Base-by-base conservation (phyloP, 1,284 basidiomycete species). In the Microbotryum saponariae region DNA sequence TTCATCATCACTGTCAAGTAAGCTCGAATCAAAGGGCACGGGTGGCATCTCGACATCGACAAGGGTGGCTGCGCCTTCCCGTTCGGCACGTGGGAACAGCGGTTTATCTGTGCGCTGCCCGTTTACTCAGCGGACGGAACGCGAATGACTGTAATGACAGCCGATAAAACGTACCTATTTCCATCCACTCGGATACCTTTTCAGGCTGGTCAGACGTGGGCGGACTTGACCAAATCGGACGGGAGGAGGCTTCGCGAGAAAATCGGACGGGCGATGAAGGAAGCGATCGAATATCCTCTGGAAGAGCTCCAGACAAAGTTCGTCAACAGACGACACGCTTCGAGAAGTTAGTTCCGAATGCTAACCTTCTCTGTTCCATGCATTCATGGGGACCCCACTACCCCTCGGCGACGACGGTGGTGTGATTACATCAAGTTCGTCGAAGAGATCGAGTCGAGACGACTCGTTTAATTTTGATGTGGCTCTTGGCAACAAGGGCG, bases 331-430 rank as follows among this genome's bases (percentile, higher is more conserved):
- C 2, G 10, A 31, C 31, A 31, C 31, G 31, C 7, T 18, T 10
- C 21, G 16, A 20, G 21, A n/a, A 54, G 2, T 42, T 42, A 16
- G 12, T 42, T 42, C 16, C 1, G 10, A 42, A 23, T 8, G 10
- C 33, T 42, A 23, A 54, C 58, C 58, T 12, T 50, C 52, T 21
- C 18, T 18, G 37, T 59, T 50, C 58, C 58, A 59, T 8, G 48
- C 46, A 9, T 8, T 31, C 47, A 54, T 54, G 47, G 14, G 33
- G 46, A 45, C 6, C 27, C 33, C 18, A 29, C 3, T 1, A 46
- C 20, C 25, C 44, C 10, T 44, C 33, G 7, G 37, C 52, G 21
- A 12, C 25, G 37, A 44, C 21, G 33, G 37, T 42, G 49, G 16
- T 8, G 33, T 53, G 18, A 10, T 27, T 4, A 54, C 14, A 9